Evolutionary conservation across 2,329 filamentous ascomycete genomes (phyloP).

Genomic region (Penicillium aurantiogriseum): DNA sequence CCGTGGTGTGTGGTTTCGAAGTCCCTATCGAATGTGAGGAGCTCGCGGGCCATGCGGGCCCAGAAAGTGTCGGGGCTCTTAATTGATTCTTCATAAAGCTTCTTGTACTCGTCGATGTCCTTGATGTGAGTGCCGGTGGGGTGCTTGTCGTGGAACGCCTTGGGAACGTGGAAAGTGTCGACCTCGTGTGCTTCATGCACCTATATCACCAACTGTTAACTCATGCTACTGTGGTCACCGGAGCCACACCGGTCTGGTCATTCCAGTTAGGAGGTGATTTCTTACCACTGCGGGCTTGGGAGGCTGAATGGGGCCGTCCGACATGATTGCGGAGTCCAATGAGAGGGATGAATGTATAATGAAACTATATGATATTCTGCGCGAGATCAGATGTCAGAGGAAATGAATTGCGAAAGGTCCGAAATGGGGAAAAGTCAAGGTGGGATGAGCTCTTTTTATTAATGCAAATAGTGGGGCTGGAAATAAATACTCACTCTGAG

Average conservation of each 20-base stretch:
- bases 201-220: constrained; percentile 25
- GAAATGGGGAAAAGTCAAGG: neutral
- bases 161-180: constrained; percentile 56
- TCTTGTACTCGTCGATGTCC: constrained; percentile 61
- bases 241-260: neutral
- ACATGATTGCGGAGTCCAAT: constrained; percentile 32
- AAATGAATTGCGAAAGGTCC: neutral
- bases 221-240: neutral
- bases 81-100: constrained; percentile 78
- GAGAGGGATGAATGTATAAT: neutral
- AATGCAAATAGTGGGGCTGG: neutral
- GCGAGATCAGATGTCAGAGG: neutral
- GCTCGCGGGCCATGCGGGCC: constrained; percentile 78
- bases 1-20: constrained; percentile 87
- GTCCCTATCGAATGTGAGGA: constrained; percentile 85
- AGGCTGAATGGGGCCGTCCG: constrained; percentile 35
- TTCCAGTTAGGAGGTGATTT: constrained; percentile 6
- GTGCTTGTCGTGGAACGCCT: constrained; percentile 59
- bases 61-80: constrained; percentile 86
- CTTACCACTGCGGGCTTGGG: constrained; percentile 44
- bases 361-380: neutral
- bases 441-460: neutral
- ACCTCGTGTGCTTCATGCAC: constrained; percentile 50
- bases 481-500: neutral
- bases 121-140: constrained; percentile 60